phyloP scores from a whole-genome alignment of 768 basidiomycete species.

The Kwoniella heveanensis region DNA sequence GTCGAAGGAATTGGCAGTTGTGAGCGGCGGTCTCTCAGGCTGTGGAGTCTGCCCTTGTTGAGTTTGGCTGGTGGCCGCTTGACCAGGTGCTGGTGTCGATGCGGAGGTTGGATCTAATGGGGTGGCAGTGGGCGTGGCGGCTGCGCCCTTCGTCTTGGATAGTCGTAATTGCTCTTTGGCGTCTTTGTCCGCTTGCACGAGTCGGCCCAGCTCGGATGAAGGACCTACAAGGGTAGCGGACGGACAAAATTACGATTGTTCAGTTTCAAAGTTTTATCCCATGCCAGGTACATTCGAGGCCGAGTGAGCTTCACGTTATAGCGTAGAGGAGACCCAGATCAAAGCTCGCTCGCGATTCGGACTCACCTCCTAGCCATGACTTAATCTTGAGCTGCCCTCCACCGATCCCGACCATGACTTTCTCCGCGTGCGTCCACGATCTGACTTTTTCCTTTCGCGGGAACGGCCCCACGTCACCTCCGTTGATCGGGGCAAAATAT shows the following conservation, averaged over 20 bases:
- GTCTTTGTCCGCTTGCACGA: constrained; percentile 44
- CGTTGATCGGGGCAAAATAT: constrained; percentile 41
- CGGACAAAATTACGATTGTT: too few species aligned
- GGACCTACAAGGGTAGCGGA: too few species aligned
- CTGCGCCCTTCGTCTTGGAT: constrained; percentile 23
- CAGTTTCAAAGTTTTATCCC: too few species aligned
- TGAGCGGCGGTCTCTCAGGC: constrained; percentile 21
- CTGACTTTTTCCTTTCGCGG: constrained; percentile 43
- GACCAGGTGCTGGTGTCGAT: constrained; percentile 1
- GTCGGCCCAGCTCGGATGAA: constrained; percentile 35
- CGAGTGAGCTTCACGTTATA: too few species aligned
- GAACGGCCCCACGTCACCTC: constrained; percentile 40
- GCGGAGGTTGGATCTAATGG: constrained; percentile 2
- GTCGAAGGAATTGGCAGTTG: constrained; percentile 20
- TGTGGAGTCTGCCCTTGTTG: not conserved
- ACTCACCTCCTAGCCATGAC: constrained; percentile 40
- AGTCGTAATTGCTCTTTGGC: constrained; percentile 34
- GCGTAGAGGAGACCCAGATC: too few species aligned
- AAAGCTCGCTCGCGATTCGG: too few species aligned
- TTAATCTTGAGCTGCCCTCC: constrained; percentile 43
- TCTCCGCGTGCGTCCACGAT: constrained; percentile 30
- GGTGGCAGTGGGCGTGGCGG: not conserved
- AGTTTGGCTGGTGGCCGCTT: not conserved
- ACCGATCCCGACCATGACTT: constrained; percentile 31
- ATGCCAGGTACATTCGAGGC: too few species aligned